Percentiles rank a stretch among this genome's conserved stretches.
phyloP scores from a whole-genome alignment of 768 basidiomycete genomes.

The Suillus fuscotomentosus region DNA sequence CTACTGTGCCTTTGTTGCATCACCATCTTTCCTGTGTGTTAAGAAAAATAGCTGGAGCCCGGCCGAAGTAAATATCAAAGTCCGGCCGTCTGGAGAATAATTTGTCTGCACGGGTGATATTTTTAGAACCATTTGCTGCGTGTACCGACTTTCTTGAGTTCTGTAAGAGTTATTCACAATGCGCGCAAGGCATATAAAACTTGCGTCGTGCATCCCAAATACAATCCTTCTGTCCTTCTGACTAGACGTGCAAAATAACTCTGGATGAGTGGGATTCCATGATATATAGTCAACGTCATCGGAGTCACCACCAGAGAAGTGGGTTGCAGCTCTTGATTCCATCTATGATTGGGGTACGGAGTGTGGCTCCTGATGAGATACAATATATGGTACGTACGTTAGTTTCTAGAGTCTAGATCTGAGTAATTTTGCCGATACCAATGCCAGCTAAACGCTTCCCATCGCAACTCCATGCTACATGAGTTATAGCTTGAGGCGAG shows the following conservation, averaged over 20 bases:
- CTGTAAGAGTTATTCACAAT: conserved; percentile 9
- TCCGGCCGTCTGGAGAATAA: conserved; percentile 72
- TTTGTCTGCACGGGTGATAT: conserved; percentile 61
- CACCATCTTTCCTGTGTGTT: conserved; percentile 51
- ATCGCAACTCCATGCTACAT: conserved; percentile 84
- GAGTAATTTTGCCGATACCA: conserved; percentile 71
- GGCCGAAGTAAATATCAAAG: conserved; percentile 60
- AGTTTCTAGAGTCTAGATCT: conserved; percentile 79
- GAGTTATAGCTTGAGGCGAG: conserved; percentile 63
- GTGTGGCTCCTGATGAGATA: not conserved
- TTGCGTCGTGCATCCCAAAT: conserved; percentile 86
- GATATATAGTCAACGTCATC: conserved; percentile 82
- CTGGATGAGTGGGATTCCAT: conserved; percentile 86
- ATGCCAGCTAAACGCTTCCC: conserved; percentile 80
- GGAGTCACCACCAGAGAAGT: conserved; percentile 68
- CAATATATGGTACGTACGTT: conserved; percentile 47
- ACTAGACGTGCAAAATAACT: conserved; percentile 78
- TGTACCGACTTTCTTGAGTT: conserved; percentile 62
- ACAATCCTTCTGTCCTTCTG: conserved; percentile 72
- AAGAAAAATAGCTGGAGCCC: conserved; percentile 62
- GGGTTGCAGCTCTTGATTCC: conserved; percentile 63
- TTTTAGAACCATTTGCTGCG: conserved; percentile 60
- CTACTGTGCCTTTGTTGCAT: conserved; percentile 54
- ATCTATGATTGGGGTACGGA: conserved; percentile 42
- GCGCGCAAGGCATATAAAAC: conserved; percentile 17